Base-by-base conservation (phyloP, 768 basidiomycete genomes). In the Daedaleopsis sinensis region DNA sequence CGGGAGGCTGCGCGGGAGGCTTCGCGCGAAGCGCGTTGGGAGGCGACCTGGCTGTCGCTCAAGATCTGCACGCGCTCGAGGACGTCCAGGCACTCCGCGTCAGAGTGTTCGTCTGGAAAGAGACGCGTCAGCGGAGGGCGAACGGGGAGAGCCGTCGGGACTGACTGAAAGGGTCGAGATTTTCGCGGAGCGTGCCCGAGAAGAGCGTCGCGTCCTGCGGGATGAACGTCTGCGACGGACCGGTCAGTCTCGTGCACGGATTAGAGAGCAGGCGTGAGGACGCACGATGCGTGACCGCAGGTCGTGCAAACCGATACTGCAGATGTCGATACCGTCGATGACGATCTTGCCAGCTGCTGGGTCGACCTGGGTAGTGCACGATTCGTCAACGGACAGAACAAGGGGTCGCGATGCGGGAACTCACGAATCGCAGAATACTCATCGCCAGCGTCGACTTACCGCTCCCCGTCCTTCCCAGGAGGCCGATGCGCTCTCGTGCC, bases 271-370 rank as follows among this genome's bases (percentile, higher is more conserved):
- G 18, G 3, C 1, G 11, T 7, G 15, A 11, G 55, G 3, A 75
- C 86, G 70, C 69, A 89, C 88, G 73, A 91, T 65, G 63, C 87
- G 83, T 1, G 89, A 88, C n/a, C 91, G 81, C 63, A 96, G 70
- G 70, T 94, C 94, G 68, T 93, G 85, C 18, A 95, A 75, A 13
- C 94, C 93, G 58, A 97, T 94, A 4, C 78, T 87, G 1, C 88
- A 88, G 54, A 94, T 93, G 68, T 96, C 94, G 59, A 96, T 88
- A 5, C 93, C 94, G 63, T 95, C 94, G 19, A 96, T 87, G 49
- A 91, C 35, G 53, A 97, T 94, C 23, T 80, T 81, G 0, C 95
- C 95, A 16, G 76, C 77, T 3, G 80, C 76, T 1, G 94, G 93
- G 69, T 96, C 94, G 18, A 88, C 84, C 86, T 88, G 58, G 15